Evolutionary conservation across 345 rosid species (phyloP).

Genomic region (Eucalyptus guilfoylei): DNA sequence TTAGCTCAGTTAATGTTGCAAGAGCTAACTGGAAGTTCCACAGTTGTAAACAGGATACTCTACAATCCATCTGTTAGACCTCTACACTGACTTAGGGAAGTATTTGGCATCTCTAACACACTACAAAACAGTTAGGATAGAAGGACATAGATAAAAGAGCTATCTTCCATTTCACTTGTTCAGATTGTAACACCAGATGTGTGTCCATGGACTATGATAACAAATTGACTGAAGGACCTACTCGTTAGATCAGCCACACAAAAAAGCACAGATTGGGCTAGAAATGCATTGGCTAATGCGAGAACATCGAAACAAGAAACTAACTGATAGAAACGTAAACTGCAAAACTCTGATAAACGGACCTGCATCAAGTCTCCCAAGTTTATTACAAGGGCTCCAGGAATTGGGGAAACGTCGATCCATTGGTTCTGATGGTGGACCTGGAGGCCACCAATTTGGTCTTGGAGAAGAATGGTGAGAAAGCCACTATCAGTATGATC

Average conservation of each 20-base stretch:
- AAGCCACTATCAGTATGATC: conserved; percentile 14
- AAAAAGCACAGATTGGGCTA: background rate
- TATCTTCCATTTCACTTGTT: background rate
- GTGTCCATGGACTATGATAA: background rate
- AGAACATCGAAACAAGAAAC: background rate
- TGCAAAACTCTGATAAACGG: background rate
- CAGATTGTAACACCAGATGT: background rate
- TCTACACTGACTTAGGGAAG: background rate
- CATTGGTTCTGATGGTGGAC: conserved; percentile 9
- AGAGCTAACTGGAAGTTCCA: background rate
- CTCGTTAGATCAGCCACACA: background rate
- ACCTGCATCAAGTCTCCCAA: conserved; percentile 15
- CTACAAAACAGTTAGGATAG: background rate
- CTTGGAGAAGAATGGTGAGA: conserved; percentile 20
- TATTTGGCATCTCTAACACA: background rate
- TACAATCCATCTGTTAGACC: background rate
- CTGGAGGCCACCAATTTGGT: conserved; percentile 24
- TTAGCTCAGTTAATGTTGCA: background rate
- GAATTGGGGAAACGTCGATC: conserved; percentile 8
- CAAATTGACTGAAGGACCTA: background rate
- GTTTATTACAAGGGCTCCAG: conserved; percentile 7
- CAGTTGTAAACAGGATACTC: background rate
- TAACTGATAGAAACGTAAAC: background rate
- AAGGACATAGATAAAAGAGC: background rate
- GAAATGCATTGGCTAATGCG: background rate